Evolutionary conservation across 2,329 filamentous ascomycete species (phyloP), one percentile per base, ranked within the genome.

Genomic region (Keithomyces neogunnii): DNA sequence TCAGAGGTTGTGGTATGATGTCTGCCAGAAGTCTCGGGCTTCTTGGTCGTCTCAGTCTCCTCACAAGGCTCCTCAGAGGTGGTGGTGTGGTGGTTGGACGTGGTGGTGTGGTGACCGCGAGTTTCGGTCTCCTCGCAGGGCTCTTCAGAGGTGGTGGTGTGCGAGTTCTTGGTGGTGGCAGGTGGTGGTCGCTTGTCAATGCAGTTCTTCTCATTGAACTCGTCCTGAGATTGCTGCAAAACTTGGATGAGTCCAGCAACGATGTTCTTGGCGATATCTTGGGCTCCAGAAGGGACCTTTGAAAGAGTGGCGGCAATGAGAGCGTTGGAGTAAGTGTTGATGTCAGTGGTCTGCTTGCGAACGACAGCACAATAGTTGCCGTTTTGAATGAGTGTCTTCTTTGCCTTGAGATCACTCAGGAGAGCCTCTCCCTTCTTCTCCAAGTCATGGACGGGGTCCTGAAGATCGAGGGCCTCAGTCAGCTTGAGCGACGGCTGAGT

Each of bases 191-290:
- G 30, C 19, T 50, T 53, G 13, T 50, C 35, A 9, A 40, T 31
- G 38, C 52, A 54, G 26, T 54, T 52, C 11, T 31, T 26, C n/a
- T 30, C 19, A 5, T 8, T 36, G 33, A 54, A 54, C 11, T 51
- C 47, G 10, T 19, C n/a, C 47, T 54, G 30, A 30, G 26, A 10
- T 6, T 52, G 11, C 8, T 36, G 6, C 33, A 54, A 29, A 9
- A 43, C 26, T 4, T 47, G 11, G 10, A 33, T n/a, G 28, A 54
- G 31, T 10, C 38, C 46, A 8, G 28, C 30, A n/a, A 32, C 3
- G 10, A 47, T 30, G 31, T 30, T 26, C n/a, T 35, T 40, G 39
- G 50, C 50, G 19, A 26, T 7, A 10, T 4, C n/a, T 13, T 45
- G 32, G 9, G 26, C 36, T 39, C 5, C 4, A 3, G 9, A 9